These are phyloP conservation scores for Triadica sebifera DNA, from an alignment of 345 rosid genomes.

Conservation along the genomic window DNA sequence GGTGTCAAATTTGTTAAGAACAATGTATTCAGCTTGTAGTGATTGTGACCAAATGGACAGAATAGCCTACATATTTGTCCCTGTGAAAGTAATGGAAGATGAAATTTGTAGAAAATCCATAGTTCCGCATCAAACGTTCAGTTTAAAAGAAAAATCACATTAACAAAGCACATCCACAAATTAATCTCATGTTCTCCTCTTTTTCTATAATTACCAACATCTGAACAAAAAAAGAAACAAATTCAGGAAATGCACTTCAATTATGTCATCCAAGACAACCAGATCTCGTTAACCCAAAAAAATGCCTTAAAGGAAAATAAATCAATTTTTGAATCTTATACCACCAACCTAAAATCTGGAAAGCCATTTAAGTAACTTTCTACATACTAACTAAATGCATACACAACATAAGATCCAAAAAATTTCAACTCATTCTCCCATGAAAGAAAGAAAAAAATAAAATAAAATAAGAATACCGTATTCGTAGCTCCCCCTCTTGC, in stretches of 20 bases:
- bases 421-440: slow-evolving; percentile 2
- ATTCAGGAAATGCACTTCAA: no score
- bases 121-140: background rate
- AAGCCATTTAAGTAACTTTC: background rate
- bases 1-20: no score
- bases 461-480: slow-evolving; percentile 51
- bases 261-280: no score
- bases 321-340: no score
- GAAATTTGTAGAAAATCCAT: background rate
- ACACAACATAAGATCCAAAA: background rate
- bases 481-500: slow-evolving; percentile 58
- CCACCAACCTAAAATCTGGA: background rate
- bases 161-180: no score
- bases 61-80: background rate
- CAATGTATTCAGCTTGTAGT: background rate
- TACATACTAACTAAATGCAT: background rate
- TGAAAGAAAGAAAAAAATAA: slow-evolving; percentile 14
- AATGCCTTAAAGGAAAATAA: no score
- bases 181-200: no score
- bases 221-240: no score
- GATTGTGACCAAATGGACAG: background rate
- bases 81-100: background rate
- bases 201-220: no score
- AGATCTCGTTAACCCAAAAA: no score
- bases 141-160: background rate